Evolutionary conservation across 176 grass and related monocot genomes (phyloP).

Genomic region (Urochloa ruziziensis): DNA sequence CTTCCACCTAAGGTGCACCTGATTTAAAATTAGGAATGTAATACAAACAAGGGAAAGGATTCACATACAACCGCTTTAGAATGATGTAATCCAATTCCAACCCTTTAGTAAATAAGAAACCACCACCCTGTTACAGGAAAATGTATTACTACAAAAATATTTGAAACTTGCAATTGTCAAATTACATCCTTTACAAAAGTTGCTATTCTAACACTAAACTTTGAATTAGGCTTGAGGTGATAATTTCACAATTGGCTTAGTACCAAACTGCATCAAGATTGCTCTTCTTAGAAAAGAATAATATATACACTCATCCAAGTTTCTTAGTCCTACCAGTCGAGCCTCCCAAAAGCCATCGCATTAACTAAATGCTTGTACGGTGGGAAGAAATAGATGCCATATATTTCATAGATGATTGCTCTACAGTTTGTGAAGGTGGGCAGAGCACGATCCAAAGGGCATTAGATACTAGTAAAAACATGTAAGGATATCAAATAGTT

Average conservation of each 20-base stretch:
- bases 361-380: background rate
- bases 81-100: background rate
- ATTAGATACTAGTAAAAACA: no score
- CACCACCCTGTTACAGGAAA: background rate
- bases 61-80: background rate
- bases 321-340: background rate
- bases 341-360: background rate
- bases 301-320: background rate
- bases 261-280: background rate
- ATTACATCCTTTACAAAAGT: background rate
- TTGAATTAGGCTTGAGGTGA: background rate
- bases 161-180: background rate
- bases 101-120: background rate
- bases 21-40: background rate
- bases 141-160: background rate
- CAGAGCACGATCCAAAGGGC: no score
- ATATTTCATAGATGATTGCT: background rate
- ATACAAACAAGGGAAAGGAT: background rate
- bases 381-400: background rate
- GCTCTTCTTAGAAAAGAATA: background rate
- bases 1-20: background rate
- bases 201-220: background rate
- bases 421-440: background rate
- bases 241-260: background rate
- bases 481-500: no score